Evolutionary conservation across 257 asterid genomes (phyloP).

Genomic region (Jasminum sambac): DNA sequence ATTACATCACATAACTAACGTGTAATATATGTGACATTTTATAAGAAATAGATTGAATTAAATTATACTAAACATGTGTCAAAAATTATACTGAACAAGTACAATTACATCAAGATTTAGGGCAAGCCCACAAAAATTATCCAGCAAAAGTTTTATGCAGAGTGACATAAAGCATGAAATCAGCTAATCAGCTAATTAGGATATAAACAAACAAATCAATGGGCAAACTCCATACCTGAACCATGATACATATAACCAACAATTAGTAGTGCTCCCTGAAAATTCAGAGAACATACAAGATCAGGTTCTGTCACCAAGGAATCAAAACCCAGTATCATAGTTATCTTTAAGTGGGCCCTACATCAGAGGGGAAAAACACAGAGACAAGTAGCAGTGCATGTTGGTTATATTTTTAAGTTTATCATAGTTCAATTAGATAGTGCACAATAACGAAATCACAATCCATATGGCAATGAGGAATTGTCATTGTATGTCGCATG

Average conservation of each 20-base stretch:
- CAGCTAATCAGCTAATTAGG: background rate
- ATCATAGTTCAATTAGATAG: background rate
- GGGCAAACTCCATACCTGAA: background rate
- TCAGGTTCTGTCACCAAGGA: background rate
- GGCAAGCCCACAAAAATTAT: background rate
- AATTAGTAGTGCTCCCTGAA: conserved; percentile 15
- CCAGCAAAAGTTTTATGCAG: background rate
- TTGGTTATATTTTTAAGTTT: background rate
- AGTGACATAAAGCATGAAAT: background rate
- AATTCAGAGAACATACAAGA: background rate
- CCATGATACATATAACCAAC: conserved; percentile 15
- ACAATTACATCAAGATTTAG: background rate
- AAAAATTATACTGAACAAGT: background rate
- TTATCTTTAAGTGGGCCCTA: background rate
- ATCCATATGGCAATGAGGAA: background rate
- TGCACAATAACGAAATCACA: background rate
- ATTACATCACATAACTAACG: background rate
- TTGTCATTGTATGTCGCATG: background rate
- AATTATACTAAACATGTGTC: background rate
- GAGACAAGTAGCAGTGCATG: background rate
- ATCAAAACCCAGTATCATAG: background rate
- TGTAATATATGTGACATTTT: background rate
- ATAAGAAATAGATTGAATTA: background rate
- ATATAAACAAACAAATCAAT: background rate
- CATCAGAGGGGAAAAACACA: background rate